Base-by-base conservation (phyloP, 2,329 filamentous ascomycete species). In the Calonectria hawksworthii region DNA sequence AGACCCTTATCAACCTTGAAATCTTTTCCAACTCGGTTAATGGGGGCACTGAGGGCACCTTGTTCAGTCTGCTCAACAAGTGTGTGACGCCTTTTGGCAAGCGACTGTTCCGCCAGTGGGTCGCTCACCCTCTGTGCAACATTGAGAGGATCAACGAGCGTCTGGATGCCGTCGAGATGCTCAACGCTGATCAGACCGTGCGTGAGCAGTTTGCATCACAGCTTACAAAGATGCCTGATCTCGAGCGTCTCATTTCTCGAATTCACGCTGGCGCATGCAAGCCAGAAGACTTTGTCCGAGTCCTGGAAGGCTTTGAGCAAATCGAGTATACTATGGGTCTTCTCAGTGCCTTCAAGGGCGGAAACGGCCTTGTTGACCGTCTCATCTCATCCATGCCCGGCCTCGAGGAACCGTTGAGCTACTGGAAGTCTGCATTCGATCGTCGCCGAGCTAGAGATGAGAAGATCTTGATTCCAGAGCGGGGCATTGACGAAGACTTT, bases 61-160 rank as follows among this genome's bases (percentile, higher is more conserved):
- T 99, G 1, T 99, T 99, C 85, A 91, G 91, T 67, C 92, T 99
- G 77, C 90, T 99, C 68, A 99, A 99, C 84, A 93, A 95, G 67
- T 99, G 97, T 83, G 94, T 98, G 76, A 99, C 97, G 4, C 96
- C 97, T 0, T 99, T 99, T 82, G 97, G 97, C 72, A 99, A 99
- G 86, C 94, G 97, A 14, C 92, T 98, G 84, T 96, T 99, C 84
- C 94, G 96, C 70, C 96, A 98, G 84, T 99, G 97, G 97, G 94
- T 99, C 3, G 99, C 96, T 81, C 97, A 99, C 84, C 97, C 97
- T 3, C 89, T 99, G 18, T 95, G 96, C 83, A 94, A 98, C 85
- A 93, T 95, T 8, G 87, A 89, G 47, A 96, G 94, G 82, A 98
- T 99, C 87, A 98, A 99, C 81, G 96, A 98, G 77, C 92, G 97